Evolutionary conservation across 805 yeast species (phyloP), one percentile per base, ranked within the genome.

Genomic region (Wickerhamiella sergipiensis): DNA sequence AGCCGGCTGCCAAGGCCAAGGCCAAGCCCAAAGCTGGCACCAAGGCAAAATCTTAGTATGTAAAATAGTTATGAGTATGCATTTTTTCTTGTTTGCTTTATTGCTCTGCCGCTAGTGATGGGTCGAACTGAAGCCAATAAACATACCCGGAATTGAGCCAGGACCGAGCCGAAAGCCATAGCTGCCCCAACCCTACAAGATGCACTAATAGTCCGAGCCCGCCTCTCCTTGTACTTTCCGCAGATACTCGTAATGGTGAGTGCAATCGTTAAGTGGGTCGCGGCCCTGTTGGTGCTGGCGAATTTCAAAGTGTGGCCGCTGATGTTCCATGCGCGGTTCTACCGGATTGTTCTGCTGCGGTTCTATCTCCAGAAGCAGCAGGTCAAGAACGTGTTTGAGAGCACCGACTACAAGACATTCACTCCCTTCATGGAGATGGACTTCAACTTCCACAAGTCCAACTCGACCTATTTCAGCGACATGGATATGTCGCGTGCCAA

Each of bases 381-480:
- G 44, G 56, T 63, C 17, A 50, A 54, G 39, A 50, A 59, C 47
- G 49, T 61, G 40, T 80, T 81, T 62, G 68, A 71, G 12, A 70
- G 74, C 44, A 61, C 70, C 0, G 58, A 63, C 13, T 70, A 70
- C 55, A 56, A 64, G 21, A 75, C 88, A 0, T 78, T 77, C 53
- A 84, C 83, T 26, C 81, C 90, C 1, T 79, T 84, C 7, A 67
- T 84, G 60, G 97, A 89, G 62, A 80, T 86, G 61, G 97, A 89
- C 65, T 76, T 85, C 70, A 86, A 86, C 61, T 59, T 87, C 46
- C 97, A 89, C 70, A 90, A 89, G 69, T 79, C 83, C 51, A 90
- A 90, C 64, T 80, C 90, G 6, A 83, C 95, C 1, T 90, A 89
- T 66, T 83, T 84, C 60, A 68, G 72, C 18, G 97, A 89, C 57